Evolutionary conservation across 306 rosid genomes (phyloP), one percentile per base, ranked within the genome.

Genomic region (Mimosa pudica): DNA sequence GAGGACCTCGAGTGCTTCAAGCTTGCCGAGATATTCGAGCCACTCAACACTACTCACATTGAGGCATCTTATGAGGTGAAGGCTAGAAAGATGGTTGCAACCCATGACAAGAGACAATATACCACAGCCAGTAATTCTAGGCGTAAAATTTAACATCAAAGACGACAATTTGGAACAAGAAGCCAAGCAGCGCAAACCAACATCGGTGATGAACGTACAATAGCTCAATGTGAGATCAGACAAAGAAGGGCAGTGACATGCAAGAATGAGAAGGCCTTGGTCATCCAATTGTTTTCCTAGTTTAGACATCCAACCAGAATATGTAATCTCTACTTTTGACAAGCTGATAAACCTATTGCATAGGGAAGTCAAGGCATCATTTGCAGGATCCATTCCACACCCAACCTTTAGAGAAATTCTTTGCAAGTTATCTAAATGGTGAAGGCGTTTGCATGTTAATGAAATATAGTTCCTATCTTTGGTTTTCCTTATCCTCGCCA

Each of bases 241-340:
- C 9, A 90, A 77, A 66, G 83, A 76, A 68, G 91, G 94, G 71
- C 93, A 92, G 51, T 68, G 70, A 69, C 38, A 78, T 16, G 97
- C 85, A 74, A 94, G 93, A 77, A 89, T 71, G 12, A 88, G 77
- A 73, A 94, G 93, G 17, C 98, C 98, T 68, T 82, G 89, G 66
- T 94, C 97, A 84, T 94, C 98, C 79, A 92, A 85, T 52, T 92
- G 97, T 74, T 89, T 94, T 46, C 98, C 97, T 49, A 92, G 79
- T 74, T 92, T 90, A 7, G 97, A 94, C 97, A 94, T 90, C 98
- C 98, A 92, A 72, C 98, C 97, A 24, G 94, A 80, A 70, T 94
- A 92, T 20, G 86, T 83, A 32, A 94, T 90, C 87, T 94, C 97
- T 0, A 94, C 86, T 82, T 79, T 82, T 13, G 85, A 85, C 87